A percentile compares a stretch with the other conserved stretches of the same genome.
Evolutionary conservation across 129 eudicot genomes (phyloP).

Genomic region (Ambrosia artemisiifolia): DNA sequence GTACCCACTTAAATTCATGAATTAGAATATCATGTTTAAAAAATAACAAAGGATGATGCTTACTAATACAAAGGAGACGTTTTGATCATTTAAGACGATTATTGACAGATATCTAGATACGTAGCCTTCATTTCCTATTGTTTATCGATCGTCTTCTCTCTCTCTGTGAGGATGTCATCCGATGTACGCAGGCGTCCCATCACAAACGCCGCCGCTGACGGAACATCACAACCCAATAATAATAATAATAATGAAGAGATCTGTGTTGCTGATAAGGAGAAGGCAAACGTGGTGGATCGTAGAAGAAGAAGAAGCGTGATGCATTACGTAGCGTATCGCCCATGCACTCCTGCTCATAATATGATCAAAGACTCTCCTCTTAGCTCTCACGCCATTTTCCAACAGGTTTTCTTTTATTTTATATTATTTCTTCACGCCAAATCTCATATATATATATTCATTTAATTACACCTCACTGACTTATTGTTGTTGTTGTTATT

Average conservation of each 20-base stretch:
- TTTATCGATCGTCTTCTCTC: too few species aligned
- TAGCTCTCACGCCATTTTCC: constrained; percentile 76
- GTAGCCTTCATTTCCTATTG: too few species aligned
- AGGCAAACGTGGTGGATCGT: neutral
- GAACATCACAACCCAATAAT: neutral
- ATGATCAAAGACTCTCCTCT: constrained; percentile 69
- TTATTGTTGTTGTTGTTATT: neutral
- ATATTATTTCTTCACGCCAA: neutral
- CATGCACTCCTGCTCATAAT: constrained; percentile 76
- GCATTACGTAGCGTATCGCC: constrained; percentile 39
- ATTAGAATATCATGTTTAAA: too few species aligned
- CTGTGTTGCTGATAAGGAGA: neutral
- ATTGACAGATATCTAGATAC: too few species aligned
- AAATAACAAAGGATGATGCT: too few species aligned
- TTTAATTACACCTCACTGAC: too few species aligned
- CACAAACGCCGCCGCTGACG: neutral
- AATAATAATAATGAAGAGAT: constrained; percentile 8
- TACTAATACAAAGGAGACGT: too few species aligned
- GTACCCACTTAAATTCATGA: too few species aligned
- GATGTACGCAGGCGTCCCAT: constrained; percentile 9
- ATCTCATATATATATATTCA: too few species aligned
- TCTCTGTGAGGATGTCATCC: neutral
- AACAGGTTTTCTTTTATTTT: constrained; percentile 45
- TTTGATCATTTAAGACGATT: too few species aligned
- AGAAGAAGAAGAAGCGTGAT: constrained; percentile 11